Evolutionary conservation across 768 basidiomycete genomes (phyloP), one percentile per base, ranked within the genome.

Genomic region (Coprinellus aureogranulatus): DNA sequence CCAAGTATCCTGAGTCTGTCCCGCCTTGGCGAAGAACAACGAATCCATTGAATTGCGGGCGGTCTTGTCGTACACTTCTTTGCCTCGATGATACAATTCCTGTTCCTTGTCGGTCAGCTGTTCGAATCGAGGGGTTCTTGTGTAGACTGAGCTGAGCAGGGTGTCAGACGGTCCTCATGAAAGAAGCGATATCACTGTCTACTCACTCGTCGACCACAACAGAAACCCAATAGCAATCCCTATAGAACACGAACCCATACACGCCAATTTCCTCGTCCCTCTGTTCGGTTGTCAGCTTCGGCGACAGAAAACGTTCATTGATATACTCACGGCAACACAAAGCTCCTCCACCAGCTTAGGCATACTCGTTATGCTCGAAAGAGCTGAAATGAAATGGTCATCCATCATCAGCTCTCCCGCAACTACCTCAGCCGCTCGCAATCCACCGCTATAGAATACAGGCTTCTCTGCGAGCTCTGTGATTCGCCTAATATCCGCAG

Each of bases 171-270:
- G 41, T 40, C 2, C 18, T 26, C 1, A 12, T 23, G 41, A 28
- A 39, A 34, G 5, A 25, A 3, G 27, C 2, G 34, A 18, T 27
- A 5, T 1, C 70, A n/a, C n/a, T n/a, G n/a, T n/a, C 77, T 14
- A 53, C 80, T 40, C 57, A 83, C 82, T 86, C 84, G 61, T 86
- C 84, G 53, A 85, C 75, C 41, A 82, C 72, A n/a, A 82, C 77
- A 34, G 73, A 68, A 14, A 76, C 75, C 81, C 81, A 82, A 12
- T 63, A 62, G 20, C 68, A 66, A 60, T 81, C 76, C 4, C 75
- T 68, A 65, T 75, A 80, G 66, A 83, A 82, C 20, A 81, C 70
- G 65, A 80, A 83, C 2, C 81, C 81, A 59, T 82, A 82, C 3
- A 83, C 75, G 27, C 80, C 79, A 31, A 81, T 71, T 48, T 71